These are phyloP conservation scores for Leccinum obscurum DNA, from an alignment of 768 basidiomycete species.

Conservation along the genomic window DNA sequence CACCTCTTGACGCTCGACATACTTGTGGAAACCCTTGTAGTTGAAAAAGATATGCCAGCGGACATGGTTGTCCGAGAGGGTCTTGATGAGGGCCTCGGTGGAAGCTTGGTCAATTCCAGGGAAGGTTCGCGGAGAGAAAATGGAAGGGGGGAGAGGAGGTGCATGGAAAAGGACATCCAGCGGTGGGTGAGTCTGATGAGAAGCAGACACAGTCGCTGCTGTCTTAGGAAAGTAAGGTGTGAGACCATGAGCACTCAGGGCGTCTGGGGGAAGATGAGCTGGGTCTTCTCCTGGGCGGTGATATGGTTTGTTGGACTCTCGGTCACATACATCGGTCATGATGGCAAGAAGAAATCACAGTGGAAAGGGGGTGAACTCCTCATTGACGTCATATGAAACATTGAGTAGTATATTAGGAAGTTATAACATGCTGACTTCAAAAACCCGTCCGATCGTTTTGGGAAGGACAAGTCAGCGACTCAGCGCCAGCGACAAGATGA, in stretches of 20 bases:
- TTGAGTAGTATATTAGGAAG: too few relatives aligned
- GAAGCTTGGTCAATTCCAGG: slow-evolving; percentile 40
- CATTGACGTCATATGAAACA: too few relatives aligned
- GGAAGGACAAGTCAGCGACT: neutral
- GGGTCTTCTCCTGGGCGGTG: slow-evolving; percentile 22
- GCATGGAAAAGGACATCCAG: slow-evolving; percentile 23
- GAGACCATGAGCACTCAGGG: slow-evolving; percentile 23
- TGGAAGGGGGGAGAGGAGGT: slow-evolving; percentile 31
- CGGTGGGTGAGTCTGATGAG: slow-evolving; percentile 10
- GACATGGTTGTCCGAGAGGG: slow-evolving; percentile 51
- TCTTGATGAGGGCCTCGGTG: slow-evolving; percentile 39
- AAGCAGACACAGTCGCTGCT: slow-evolving; percentile 13
- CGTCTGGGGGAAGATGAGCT: slow-evolving; percentile 19
- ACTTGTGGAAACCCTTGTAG: slow-evolving; percentile 35
- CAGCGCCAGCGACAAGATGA: neutral
- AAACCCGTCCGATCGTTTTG: neutral
- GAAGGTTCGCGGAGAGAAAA: slow-evolving; percentile 34
- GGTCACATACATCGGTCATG: slow-evolving; percentile 20
- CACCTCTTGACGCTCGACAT: slow-evolving; percentile 7
- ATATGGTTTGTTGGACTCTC: slow-evolving; percentile 12
- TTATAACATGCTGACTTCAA: too few relatives aligned
- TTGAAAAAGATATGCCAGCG: slow-evolving; percentile 60
- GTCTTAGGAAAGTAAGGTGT: slow-evolving; percentile 20
- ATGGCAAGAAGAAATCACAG: neutral
- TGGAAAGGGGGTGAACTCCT: neutral